Percentiles rank a stretch among this genome's conserved stretches.
phyloP scores from a whole-genome alignment of 441 rosid genomes.

The Adansonia madagascariensis region DNA sequence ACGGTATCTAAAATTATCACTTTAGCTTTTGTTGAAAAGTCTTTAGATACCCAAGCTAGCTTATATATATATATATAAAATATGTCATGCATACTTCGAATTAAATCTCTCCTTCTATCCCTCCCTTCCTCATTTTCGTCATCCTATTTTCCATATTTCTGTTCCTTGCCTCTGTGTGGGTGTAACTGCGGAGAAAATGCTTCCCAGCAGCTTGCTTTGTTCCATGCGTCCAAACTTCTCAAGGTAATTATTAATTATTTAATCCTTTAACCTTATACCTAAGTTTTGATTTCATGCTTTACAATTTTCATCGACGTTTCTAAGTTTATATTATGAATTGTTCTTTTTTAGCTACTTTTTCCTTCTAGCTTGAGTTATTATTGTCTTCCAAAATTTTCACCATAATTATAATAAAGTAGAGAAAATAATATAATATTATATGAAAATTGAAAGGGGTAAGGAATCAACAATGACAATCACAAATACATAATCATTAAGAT shows the following conservation, averaged over 20 bases:
- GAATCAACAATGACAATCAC: neutral
- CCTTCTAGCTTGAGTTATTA: neutral
- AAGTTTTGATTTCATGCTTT: neutral
- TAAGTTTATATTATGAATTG: neutral
- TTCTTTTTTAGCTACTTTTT: neutral
- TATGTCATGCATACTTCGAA: neutral
- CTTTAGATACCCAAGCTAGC: constrained; percentile 10
- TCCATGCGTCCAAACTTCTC: constrained; percentile 52
- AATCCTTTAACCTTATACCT: neutral
- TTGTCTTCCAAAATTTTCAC: neutral
- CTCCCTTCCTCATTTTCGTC: neutral
- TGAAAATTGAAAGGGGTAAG: neutral
- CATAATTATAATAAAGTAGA: neutral
- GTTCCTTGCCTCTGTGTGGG: neutral
- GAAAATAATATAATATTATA: neutral
- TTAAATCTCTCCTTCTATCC: neutral
- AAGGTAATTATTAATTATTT: constrained; percentile 39
- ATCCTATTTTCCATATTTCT: neutral
- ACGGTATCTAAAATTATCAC: neutral
- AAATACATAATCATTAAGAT: neutral
- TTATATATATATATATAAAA: neutral
- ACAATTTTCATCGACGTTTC: neutral
- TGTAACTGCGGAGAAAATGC: constrained; percentile 39
- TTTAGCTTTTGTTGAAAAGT: neutral
- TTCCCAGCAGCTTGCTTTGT: constrained; percentile 59